Evolutionary conservation across 495 filamentous ascomycete species (phyloP).

Genomic region (Xylaria intraflava): DNA sequence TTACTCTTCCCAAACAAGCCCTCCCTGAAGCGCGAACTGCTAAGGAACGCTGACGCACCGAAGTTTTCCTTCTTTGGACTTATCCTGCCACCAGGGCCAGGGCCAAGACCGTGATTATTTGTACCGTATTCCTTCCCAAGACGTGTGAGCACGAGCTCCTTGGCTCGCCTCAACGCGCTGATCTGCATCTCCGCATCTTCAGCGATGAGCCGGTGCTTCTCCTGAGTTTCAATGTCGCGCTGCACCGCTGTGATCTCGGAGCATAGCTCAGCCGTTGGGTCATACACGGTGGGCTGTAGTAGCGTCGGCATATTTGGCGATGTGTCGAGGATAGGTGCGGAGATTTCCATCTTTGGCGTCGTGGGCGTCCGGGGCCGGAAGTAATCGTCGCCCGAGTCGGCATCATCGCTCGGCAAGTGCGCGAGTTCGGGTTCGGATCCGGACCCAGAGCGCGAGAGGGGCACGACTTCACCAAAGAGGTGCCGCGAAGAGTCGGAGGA

Average conservation of each 20-base stretch:
- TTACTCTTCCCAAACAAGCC: conserved; percentile 37
- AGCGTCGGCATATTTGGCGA: conserved; percentile 32
- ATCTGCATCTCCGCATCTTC: conserved; percentile 36
- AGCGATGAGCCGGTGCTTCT: conserved; percentile 29
- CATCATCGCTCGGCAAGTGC: conserved; percentile 32
- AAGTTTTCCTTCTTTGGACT: conserved; percentile 17
- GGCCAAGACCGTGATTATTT: background rate
- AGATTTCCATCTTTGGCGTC: conserved; percentile 29
- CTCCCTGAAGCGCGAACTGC: conserved; percentile 31
- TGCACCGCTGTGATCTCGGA: conserved; percentile 38
- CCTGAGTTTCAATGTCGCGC: conserved; percentile 35
- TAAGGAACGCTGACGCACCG: conserved; percentile 25
- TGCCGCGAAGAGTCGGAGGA: conserved; percentile 20
- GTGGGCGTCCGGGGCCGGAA: conserved; percentile 31
- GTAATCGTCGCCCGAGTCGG: conserved; percentile 35
- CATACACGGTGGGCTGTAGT: conserved; percentile 41
- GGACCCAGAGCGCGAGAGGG: conserved; percentile 10
- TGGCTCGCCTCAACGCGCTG: conserved; percentile 37
- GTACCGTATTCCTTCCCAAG: conserved; percentile 36
- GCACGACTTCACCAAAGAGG: conserved; percentile 24
- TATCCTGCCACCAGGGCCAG: conserved; percentile 1
- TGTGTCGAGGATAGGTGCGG: conserved; percentile 39
- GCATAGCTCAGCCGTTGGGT: conserved; percentile 32
- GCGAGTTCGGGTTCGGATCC: conserved; percentile 24
- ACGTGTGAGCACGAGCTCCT: conserved; percentile 40